Conservation (phyloP, 306 rosid species). For the Hippophae tibetana region DNA sequence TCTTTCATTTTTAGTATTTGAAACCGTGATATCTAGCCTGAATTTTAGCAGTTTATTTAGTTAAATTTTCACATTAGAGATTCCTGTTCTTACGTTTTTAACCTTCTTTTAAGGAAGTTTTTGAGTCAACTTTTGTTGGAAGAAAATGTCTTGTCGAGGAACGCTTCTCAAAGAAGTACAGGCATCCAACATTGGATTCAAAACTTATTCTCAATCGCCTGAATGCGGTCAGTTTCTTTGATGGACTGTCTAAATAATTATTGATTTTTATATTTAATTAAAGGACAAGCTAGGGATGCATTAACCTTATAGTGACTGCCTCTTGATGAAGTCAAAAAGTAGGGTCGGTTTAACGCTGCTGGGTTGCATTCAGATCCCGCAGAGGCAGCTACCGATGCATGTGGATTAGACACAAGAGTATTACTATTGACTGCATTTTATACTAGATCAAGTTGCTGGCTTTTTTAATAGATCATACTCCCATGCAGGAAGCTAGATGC, state of each 20-base stretch:
- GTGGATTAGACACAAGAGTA: no score
- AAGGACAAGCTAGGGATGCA: no score
- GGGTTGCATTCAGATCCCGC: no score
- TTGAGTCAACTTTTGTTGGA: conserved; percentile 71
- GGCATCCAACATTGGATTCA: conserved; percentile 87
- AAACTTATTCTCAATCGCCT: conserved; percentile 74
- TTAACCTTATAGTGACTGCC: no score
- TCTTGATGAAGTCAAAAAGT: no score
- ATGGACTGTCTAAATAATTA: not conserved
- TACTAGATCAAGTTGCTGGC: no score
- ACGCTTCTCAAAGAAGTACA: conserved; percentile 78
- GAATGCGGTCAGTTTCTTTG: conserved; percentile 46
- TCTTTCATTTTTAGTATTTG: not conserved
- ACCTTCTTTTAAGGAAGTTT: conserved; percentile 50
- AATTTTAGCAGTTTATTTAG: not conserved
- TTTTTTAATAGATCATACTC: not conserved
- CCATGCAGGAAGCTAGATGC: conserved; percentile 85
- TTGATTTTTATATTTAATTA: not conserved
- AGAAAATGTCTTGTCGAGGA: conserved; percentile 73
- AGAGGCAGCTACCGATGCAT: no score
- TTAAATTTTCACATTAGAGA: not conserved
- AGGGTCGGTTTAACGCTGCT: no score
- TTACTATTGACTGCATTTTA: no score
- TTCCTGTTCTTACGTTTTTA: not conserved
- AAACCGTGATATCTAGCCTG: not conserved